These are phyloP conservation scores for Trypanosoma congolense DNA, from an alignment of 208 protist species.

Conservation along the genomic window DNA sequence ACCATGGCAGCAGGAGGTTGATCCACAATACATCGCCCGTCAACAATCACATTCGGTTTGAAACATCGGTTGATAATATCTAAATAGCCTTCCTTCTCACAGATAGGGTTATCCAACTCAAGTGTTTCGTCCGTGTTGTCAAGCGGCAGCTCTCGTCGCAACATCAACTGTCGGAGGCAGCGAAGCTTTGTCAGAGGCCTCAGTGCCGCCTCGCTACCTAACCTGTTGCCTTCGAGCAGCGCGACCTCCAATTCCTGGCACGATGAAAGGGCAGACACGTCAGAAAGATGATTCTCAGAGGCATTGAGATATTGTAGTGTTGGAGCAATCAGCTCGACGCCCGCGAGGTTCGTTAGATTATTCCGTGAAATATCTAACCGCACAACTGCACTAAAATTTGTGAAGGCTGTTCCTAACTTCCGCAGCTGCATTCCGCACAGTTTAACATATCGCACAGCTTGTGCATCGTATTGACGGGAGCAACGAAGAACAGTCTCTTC, in stretches of 20 bases:
- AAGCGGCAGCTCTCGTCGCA: conserved; percentile 40
- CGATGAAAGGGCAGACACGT: conserved; percentile 30
- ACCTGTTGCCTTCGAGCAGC: conserved; percentile 62
- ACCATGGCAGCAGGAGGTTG: neutral
- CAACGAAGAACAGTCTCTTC: conserved; percentile 33
- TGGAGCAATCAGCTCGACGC: conserved; percentile 34
- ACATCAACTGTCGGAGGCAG: conserved; percentile 32
- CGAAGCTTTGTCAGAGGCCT: conserved; percentile 34
- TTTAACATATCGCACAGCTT: conserved; percentile 31
- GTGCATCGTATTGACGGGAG: conserved; percentile 67
- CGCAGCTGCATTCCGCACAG: conserved; percentile 23
- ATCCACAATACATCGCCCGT: conserved; percentile 27
- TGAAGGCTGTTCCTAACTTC: conserved; percentile 35
- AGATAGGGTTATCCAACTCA: conserved; percentile 76
- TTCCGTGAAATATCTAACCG: conserved; percentile 68
- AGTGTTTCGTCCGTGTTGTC: conserved; percentile 27
- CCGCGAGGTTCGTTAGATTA: conserved; percentile 42
- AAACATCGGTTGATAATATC: conserved; percentile 24
- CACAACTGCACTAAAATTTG: conserved; percentile 31
- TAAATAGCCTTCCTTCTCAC: conserved; percentile 33
- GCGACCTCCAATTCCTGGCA: conserved; percentile 35
- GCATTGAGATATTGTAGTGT: conserved; percentile 62
- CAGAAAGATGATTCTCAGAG: conserved; percentile 52
- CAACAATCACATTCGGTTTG: conserved; percentile 47
- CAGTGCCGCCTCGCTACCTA: conserved; percentile 30